These are phyloP conservation scores for Talaromyces nanjingensis DNA, from an alignment of 495 filamentous ascomycete species.

Conservation along the genomic window DNA sequence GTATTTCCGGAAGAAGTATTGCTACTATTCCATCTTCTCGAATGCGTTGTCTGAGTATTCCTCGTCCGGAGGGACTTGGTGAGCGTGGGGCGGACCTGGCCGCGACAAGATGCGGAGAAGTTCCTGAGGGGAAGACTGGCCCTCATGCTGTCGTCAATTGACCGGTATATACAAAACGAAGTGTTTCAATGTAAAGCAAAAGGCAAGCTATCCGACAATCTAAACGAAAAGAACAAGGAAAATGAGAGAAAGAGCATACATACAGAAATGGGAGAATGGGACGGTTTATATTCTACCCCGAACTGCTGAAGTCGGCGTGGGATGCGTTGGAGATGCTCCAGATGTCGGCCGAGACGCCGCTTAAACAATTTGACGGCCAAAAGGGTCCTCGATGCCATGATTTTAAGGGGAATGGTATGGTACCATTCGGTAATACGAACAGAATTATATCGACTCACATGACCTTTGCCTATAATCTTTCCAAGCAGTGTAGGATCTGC, in stretches of 20 bases:
- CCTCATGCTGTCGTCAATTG: neutral
- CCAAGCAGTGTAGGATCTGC: neutral
- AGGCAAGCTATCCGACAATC: no score
- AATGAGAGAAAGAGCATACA: neutral
- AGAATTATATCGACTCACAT: neutral
- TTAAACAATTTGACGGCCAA: neutral
- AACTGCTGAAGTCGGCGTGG: neutral
- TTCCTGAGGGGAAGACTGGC: neutral
- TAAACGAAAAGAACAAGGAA: neutral
- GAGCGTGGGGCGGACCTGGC: conserved; percentile 19
- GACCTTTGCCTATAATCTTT: neutral
- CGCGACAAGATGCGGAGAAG: conserved; percentile 18
- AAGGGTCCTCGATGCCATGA: neutral
- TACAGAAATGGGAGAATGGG: neutral
- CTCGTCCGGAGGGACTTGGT: conserved; percentile 6
- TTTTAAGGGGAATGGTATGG: neutral
- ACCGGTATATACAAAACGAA: neutral
- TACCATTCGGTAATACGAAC: neutral
- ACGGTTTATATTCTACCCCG: neutral
- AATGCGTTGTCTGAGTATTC: neutral
- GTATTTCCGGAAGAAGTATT: neutral
- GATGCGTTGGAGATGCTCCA: neutral
- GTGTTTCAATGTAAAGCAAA: no score
- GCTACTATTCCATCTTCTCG: conserved; percentile 7
- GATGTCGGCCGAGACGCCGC: conserved; percentile 2